Evolutionary conservation across 2,329 filamentous ascomycete species (phyloP), one percentile per base, ranked within the genome.

Genomic region (Paraphaeosphaeria sporulosa): DNA sequence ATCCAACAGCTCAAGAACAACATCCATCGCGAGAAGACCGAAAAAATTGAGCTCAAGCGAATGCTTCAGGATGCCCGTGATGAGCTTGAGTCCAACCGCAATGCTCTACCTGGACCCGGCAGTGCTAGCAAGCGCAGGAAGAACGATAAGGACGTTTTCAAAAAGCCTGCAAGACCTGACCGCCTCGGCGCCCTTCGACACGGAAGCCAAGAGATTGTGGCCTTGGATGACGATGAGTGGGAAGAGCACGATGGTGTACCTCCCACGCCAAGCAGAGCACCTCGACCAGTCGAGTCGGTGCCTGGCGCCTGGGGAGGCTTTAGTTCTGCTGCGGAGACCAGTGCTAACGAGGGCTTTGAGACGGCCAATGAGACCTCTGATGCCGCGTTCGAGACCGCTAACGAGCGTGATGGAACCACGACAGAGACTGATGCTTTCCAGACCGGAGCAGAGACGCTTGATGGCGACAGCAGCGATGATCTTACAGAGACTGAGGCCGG

Each of bases 341-440:
- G 73, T 61, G 81, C 84, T 1, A 88, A 84, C 55, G 90, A 94
- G 64, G 84, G 87, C 1, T 94, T 94, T 67, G 91, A 95, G 60
- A 94, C 91, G 6, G 91, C 92, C 40, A 92, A 92, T 61, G 93
- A 97, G 72, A 81, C 79, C 44, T 83, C 82, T 30, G 87, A 89
- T 74, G 85, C 83, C 49, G 84, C 83, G 43, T 91, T 91, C 62
- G 88, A 91, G 74, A 91, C 89, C 46, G 89, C 89, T 25, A 92
- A 96, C 71, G 94, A 97, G 78, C 88, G 88, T 30, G 86, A 86
- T 32, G 78, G 72, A 57, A 85, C 82, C 8, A 86, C 83, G 13
- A 97, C 93, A 0, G 94, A 96, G 79, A 96, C 93, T 12, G 94
- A 98, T 68, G 93, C 93, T 64, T 98, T 98, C 86, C 91, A 96